These are phyloP conservation scores for Nicotiana otophora DNA, from an alignment of 257 asterid species.

Conservation along the genomic window DNA sequence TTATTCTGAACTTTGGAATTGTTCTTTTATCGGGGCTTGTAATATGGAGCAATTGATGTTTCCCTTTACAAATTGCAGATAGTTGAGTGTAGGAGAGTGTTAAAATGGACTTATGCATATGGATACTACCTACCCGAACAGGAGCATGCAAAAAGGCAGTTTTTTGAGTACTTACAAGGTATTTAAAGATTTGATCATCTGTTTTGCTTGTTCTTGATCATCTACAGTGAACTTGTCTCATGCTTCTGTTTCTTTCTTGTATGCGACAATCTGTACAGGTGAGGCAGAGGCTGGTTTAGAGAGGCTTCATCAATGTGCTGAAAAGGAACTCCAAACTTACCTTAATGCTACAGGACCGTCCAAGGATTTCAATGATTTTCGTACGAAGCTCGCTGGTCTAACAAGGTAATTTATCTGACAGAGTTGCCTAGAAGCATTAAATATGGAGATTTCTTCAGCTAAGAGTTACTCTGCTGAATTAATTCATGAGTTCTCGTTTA, in stretches of 20 bases:
- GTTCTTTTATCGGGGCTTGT: slow-evolving; percentile 7
- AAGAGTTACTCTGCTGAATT: neutral
- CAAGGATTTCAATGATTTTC: slow-evolving; percentile 82
- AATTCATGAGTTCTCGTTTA: neutral
- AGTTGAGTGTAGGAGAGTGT: slow-evolving; percentile 93
- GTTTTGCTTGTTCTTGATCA: neutral
- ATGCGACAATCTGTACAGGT: slow-evolving; percentile 37
- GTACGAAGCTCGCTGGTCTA: slow-evolving; percentile 89
- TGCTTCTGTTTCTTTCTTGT: neutral
- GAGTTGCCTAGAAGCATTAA: neutral
- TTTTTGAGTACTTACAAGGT: slow-evolving; percentile 99
- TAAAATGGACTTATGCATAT: slow-evolving; percentile 97
- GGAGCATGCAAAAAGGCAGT: slow-evolving; percentile 64
- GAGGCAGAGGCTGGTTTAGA: slow-evolving; percentile 99
- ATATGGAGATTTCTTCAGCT: neutral
- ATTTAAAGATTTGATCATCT: slow-evolving; percentile 9
- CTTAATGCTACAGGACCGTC: slow-evolving; percentile 58
- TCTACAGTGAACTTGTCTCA: neutral
- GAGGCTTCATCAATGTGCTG: slow-evolving; percentile 99
- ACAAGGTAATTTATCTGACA: slow-evolving; percentile 55
- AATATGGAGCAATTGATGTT: slow-evolving; percentile 2
- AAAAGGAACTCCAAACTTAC: slow-evolving; percentile 69
- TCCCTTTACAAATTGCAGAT: slow-evolving; percentile 51
- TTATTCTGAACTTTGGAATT: neutral
- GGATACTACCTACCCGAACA: slow-evolving; percentile 81